Evolutionary conservation across 2,329 filamentous ascomycete genomes (phyloP), one percentile per base, ranked within the genome.

Genomic region (Nothopassalora personata): DNA sequence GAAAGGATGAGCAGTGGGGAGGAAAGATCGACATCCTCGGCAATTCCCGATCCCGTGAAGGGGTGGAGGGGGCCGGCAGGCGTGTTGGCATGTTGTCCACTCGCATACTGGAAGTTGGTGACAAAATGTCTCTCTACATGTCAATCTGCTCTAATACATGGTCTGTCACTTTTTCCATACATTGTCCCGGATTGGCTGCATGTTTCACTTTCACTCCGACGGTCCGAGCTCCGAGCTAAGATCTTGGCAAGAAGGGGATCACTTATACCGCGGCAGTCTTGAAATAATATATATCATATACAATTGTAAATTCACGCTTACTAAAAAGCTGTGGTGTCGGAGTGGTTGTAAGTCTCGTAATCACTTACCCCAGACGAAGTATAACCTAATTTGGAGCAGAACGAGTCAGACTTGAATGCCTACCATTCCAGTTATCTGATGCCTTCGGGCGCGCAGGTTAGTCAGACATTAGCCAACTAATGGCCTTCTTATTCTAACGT

Each of bases 371-470:
- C 11, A 9, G 31, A 2, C 2, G 8, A 4, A 2, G 4, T 34
- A 2, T 2, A 34, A 34, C 1, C 4, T 34, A 5, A 34, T 4
- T 11, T 11, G 8, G 31, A 34, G 1, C 7, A 8, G 31, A 65
- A 65, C 62, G 60, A 60, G 62, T 63, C 49, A 66, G 65, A 67
- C 65, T 67, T 67, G 65, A 67, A 67, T 56, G 33, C 52, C 34
- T 50, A 27, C 13, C 15, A 27, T 64, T 62, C 56, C 19, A 57
- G 66, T 4, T 56, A 68, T 68, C 66, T 67, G 56, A 66, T 68
- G 61, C 65, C 66, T 57, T 57, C 47, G 55, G 49, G 49, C 49
- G 49, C 49, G 49, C 49, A 51, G 53, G 30, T 7, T 36, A 11
- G 39, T n/a, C 30, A 51, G 9, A 27, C 23, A 5, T 33, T 2